Evolutionary conservation across 805 yeast genomes (phyloP), one percentile per base, ranked within the genome.

Genomic region (Cyberlindnera sargentensis): DNA sequence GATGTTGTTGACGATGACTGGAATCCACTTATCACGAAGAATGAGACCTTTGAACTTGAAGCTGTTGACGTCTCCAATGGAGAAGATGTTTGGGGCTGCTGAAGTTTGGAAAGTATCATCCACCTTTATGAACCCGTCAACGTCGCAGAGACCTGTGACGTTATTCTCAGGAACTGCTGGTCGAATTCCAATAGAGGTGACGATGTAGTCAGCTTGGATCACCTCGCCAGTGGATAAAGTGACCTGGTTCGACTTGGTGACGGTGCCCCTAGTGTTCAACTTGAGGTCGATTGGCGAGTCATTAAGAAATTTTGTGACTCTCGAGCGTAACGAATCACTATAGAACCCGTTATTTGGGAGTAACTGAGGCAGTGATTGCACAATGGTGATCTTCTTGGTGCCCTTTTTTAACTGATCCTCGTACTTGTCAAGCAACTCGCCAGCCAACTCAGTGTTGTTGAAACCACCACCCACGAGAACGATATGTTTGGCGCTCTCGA

Each of bases 401-500:
- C 51, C 52, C 3, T 20, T 31, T n/a, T 27, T 26, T 24, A 56
- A 5, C 29, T 52, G 49, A 4, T 51, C 47, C 2, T 42, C 34
- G 43, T 48, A 65, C 4, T 43, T 39, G 41, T 48, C 43, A 3
- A 57, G 49, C 4, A 64, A 27, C 41, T 65, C 68, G 29, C 70
- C 70, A 8, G 52, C 56, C 3, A 64, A 31, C 44, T 65, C 69
- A 23, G 47, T 47, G 29, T 60, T 65, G 24, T 50, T 52, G 40
- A 55, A 52, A 3, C 68, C 69, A 23, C 65, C 68, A 33, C 69
- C 69, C 15, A 63, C 46, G 24, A 64, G 41, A 3, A 55, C 60
- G 31, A 44, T 44, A 29, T 56, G 44, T 24, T 57, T 52, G 3
- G 66, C 64, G 1, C 40, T 37, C 9, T 46, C 45, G 4, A 62